phyloP scores from a whole-genome alignment of 1,284 basidiomycete species.

The Heimioporus retisporus region DNA sequence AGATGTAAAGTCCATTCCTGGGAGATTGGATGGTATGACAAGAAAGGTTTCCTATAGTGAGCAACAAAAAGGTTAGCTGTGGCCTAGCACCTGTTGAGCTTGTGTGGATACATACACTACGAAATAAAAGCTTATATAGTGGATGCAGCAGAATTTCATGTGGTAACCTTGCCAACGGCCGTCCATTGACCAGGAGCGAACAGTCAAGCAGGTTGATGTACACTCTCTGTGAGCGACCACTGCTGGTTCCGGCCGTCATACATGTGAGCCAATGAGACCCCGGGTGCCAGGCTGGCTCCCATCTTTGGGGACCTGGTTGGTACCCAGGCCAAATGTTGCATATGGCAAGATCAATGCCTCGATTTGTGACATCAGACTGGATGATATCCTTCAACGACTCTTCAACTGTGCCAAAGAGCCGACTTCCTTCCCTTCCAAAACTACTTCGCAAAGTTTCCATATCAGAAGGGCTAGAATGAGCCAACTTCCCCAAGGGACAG shows the following conservation, averaged over 20 bases:
- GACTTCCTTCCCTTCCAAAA: too few relatives aligned
- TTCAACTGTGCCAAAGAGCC: too few relatives aligned
- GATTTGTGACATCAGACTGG: neutral
- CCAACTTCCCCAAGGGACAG: too few relatives aligned
- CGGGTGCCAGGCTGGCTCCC: neutral
- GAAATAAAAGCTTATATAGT: neutral
- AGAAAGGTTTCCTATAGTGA: neutral
- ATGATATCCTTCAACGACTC: constrained; percentile 33
- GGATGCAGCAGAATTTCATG: neutral
- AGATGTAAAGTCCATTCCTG: neutral
- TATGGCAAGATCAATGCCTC: constrained; percentile 16
- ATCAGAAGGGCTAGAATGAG: too few relatives aligned
- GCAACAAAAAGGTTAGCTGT: neutral
- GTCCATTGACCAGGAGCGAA: neutral
- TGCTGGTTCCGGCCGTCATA: neutral
- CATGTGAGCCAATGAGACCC: neutral
- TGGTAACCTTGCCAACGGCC: neutral
- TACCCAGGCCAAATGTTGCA: neutral
- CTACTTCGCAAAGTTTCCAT: too few relatives aligned
- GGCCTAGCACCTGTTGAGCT: too few relatives aligned
- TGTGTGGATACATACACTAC: too few relatives aligned
- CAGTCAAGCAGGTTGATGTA: constrained; percentile 1
- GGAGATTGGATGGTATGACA: neutral
- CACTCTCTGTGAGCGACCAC: neutral
- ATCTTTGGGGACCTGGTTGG: neutral